Conservation (phyloP, 208 protist genomes). For the Entamoeba invadens region DNA sequence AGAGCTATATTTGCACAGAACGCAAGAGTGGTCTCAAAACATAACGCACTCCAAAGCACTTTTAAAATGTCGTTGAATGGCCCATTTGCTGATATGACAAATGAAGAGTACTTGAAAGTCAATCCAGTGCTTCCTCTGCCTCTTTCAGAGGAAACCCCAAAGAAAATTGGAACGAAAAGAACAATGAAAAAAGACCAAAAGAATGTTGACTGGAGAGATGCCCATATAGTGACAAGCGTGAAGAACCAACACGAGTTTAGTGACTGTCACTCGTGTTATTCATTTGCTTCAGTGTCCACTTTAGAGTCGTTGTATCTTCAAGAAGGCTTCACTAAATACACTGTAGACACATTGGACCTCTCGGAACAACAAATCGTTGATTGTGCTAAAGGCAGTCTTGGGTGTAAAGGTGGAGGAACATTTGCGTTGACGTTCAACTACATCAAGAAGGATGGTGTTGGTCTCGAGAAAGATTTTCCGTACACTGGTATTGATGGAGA, state of each 20-base stretch:
- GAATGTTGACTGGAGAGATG: neutral
- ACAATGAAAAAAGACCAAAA: neutral
- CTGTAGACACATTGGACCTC: neutral
- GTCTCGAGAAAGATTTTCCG: neutral
- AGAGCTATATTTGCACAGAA: neutral
- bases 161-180: neutral
- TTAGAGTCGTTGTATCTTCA: neutral
- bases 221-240: neutral
- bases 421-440: neutral
- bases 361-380: neutral
- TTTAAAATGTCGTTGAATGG: neutral
- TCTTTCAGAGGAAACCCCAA: neutral
- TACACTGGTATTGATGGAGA: neutral
- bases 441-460: neutral
- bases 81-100: neutral
- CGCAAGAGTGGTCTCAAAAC: neutral
- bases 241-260: neutral
- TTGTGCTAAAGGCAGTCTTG: neutral
- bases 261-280: slow-evolving; percentile 6
- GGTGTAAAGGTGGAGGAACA: neutral
- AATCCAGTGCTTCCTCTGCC: neutral
- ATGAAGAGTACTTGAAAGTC: too few species aligned
- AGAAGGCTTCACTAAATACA: neutral
- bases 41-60: neutral
- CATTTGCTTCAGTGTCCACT: neutral